Base-by-base conservation (phyloP, 2,329 filamentous ascomycete species). In the Talaromyces albobiverticillius region DNA sequence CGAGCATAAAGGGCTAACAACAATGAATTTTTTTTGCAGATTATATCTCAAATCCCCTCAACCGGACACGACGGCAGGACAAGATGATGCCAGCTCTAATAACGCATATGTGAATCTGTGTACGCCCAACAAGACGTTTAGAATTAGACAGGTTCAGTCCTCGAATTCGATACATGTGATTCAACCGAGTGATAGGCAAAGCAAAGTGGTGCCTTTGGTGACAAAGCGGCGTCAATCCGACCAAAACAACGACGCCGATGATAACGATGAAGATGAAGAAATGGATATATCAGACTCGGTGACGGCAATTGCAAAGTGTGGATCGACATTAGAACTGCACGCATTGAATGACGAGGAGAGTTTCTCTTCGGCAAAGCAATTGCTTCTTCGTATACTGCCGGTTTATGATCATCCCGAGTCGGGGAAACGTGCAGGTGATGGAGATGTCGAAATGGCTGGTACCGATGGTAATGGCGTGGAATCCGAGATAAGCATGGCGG, bases 61-160 rank as follows among this genome's bases (percentile, higher is more conserved):
- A 6, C 31, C 58, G 20, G 60, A 63, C 10, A 60, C 62, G 7
- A n/a, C 57, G 60, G 6, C 61, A 73, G 57, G 69, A 69, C 18
- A 58, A 61, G 16, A 8, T 16, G 7, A 16, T 14, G 34, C 34
- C 8, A 16, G 18, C 16, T 9, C n/a, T 60, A 64, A 25, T 63
- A 62, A 47, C 14, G 68, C 74, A 42, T 75, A 73, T 54, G 79
- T 81, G 26, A 82, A 85, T 56, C 73, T 87, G 56, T 86, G 83
- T 69, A 85, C 82, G 2, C 70, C 75, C 9, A 72, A 73, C 51
- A 74, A 79, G 59, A 83, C 82, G 10, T 87, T 79, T 70, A 76
- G 79, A 55, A 69, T 86, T 49, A 82, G 82, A 60, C 83, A 86
- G 67, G 83, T 86, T 50, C 82, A 84, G 61, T 85, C 83, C 14